Evolutionary conservation across 129 eudicot genomes (phyloP).

Genomic region (Lactuca saligna): DNA sequence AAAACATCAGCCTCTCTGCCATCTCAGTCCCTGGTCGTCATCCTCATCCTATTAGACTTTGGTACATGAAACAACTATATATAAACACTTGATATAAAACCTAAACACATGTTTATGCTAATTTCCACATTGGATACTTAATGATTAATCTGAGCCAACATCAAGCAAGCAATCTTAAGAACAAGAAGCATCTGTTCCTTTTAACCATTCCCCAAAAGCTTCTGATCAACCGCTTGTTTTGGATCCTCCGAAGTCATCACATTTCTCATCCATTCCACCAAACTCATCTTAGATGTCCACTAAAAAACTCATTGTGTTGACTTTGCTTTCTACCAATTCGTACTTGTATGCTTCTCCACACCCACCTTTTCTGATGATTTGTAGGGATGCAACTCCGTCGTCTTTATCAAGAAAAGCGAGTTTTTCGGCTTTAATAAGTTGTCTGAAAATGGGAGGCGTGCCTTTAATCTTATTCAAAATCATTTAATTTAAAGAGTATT

Average conservation of each 20-base stretch:
- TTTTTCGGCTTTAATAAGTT: conserved; percentile 66
- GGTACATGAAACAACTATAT: too few species aligned
- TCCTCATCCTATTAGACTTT: too few species aligned
- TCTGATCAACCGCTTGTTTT: conserved; percentile 60
- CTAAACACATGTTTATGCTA: too few species aligned
- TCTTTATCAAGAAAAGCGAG: conserved; percentile 73
- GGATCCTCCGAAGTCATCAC: conserved; percentile 75
- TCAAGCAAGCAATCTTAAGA: conserved; percentile 83
- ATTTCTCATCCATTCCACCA: conserved; percentile 87
- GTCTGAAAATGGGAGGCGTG: conserved; percentile 55
- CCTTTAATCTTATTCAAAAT: conserved; percentile 38
- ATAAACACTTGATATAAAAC: neutral
- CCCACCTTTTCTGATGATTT: conserved; percentile 77
- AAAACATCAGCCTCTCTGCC: too few species aligned
- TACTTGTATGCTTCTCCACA: conserved; percentile 86
- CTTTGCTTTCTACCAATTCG: conserved; percentile 24
- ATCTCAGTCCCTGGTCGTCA: too few species aligned
- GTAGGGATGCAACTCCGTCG: conserved; percentile 53
- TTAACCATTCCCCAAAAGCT: conserved; percentile 60
- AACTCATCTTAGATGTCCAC: conserved; percentile 56
- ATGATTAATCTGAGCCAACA: conserved; percentile 81
- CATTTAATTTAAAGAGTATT: conserved; percentile 35
- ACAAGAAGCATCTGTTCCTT: conserved; percentile 86
- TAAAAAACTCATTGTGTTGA: conserved; percentile 47
- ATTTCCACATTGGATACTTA: conserved; percentile 1